These are phyloP conservation scores for Termitomyces sp. DNA, from an alignment of 768 basidiomycete species.

Conservation along the genomic window DNA sequence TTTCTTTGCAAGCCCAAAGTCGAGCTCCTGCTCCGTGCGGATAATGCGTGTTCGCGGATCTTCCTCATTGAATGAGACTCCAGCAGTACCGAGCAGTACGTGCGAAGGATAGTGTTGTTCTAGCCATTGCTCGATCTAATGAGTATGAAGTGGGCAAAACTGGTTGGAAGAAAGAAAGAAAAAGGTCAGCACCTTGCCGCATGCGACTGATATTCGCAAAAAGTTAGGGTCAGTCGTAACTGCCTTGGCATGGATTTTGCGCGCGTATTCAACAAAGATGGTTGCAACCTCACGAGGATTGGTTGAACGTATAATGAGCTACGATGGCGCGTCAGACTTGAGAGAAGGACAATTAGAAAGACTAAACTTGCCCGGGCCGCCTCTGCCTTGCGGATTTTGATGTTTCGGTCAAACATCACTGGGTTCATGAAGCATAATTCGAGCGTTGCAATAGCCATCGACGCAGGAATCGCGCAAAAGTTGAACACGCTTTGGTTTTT, in stretches of 20 bases:
- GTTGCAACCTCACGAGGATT: slow-evolving; percentile 89
- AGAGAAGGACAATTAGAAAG: not conserved
- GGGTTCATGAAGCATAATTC: slow-evolving; percentile 92
- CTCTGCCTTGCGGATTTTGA: slow-evolving; percentile 92
- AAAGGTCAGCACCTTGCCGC: slow-evolving; percentile 60
- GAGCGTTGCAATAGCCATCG: slow-evolving; percentile 95
- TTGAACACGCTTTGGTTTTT: slow-evolving; percentile 92
- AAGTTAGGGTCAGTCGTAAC: slow-evolving; percentile 82
- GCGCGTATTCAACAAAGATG: slow-evolving; percentile 80
- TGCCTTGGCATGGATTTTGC: slow-evolving; percentile 79
- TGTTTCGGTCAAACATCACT: slow-evolving; percentile 76
- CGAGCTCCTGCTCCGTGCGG: slow-evolving; percentile 37
- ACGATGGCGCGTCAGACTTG: not conserved
- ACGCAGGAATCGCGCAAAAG: slow-evolving; percentile 91
- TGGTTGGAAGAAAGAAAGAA: not conserved
- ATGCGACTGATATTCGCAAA: slow-evolving; percentile 75
- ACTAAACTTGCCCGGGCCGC: slow-evolving; percentile 63
- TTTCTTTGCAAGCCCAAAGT: slow-evolving; percentile 27
- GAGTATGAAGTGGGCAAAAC: slow-evolving; percentile 5
- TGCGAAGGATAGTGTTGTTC: slow-evolving; percentile 95
- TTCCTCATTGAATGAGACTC: slow-evolving; percentile 32
- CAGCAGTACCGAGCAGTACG: slow-evolving; percentile 38
- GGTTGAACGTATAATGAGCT: slow-evolving; percentile 91
- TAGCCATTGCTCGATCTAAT: slow-evolving; percentile 87
- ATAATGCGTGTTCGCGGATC: slow-evolving; percentile 58